Conservation (phyloP, 768 basidiomycete species). For the Flagelloscypha sp. region DNA sequence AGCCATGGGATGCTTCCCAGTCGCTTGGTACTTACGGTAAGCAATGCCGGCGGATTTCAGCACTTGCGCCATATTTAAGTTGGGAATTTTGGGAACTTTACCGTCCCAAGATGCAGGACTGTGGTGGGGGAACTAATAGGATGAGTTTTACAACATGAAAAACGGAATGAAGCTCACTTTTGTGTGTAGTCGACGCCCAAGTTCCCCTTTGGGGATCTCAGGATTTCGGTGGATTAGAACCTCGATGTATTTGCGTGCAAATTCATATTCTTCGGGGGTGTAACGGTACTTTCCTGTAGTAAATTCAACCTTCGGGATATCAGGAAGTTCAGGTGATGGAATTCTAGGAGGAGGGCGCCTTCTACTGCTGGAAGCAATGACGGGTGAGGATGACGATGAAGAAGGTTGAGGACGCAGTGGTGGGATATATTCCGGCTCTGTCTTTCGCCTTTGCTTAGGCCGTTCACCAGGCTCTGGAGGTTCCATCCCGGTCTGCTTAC, state of each 20-base stretch:
- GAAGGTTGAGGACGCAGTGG: no score
- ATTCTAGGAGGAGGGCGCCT: no score
- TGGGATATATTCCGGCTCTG: no score
- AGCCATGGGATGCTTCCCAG: no score
- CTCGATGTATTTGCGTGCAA: constrained; percentile 34
- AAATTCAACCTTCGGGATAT: no score
- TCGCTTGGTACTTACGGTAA: constrained; percentile 40
- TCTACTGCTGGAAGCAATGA: no score
- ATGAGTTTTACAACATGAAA: constrained; percentile 2
- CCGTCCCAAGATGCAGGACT: constrained; percentile 39
- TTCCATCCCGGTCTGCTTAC: no score
- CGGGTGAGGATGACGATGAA: no score
- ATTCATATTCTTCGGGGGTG: constrained; percentile 44
- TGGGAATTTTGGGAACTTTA: constrained; percentile 25
- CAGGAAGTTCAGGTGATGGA: no score
- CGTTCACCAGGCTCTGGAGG: no score
- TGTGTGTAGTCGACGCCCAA: constrained; percentile 30
- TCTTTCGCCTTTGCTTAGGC: no score
- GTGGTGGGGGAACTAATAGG: constrained; percentile 54
- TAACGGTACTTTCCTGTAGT: constrained; percentile 35
- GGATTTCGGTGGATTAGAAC: constrained; percentile 42
- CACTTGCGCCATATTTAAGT: constrained; percentile 34
- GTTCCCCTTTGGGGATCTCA: constrained; percentile 25
- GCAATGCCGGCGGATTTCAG: constrained; percentile 45
- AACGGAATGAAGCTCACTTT: constrained; percentile 32